phyloP scores from a whole-genome alignment of 2,329 filamentous ascomycete genomes.

The Didymella sp. region DNA sequence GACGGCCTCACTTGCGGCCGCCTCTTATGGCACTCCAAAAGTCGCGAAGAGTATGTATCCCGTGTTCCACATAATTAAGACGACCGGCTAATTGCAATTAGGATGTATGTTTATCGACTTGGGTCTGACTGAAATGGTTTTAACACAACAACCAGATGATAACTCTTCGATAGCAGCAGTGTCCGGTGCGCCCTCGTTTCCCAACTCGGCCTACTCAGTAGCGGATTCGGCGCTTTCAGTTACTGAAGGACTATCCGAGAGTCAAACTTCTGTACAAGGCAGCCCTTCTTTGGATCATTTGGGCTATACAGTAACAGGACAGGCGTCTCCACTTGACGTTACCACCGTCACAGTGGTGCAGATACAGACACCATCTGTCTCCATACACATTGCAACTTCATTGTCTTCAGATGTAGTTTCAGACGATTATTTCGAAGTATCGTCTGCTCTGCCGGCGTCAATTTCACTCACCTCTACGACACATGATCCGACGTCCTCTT shows the following conservation, averaged over 20 bases:
- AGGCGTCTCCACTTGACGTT: not conserved
- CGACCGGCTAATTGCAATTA: conserved; percentile 11
- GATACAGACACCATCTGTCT: not conserved
- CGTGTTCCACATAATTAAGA: not conserved
- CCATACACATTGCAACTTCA: not conserved
- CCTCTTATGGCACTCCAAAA: conserved; percentile 18
- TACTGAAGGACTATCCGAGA: too few relatives aligned
- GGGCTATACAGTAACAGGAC: not conserved
- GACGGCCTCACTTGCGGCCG: conserved; percentile 23
- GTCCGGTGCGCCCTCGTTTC: conserved; percentile 1
- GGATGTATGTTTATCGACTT: conserved; percentile 26
- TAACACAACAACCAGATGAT: conserved; percentile 16
- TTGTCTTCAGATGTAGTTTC: not conserved
- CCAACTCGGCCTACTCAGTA: not conserved
- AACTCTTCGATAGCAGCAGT: conserved; percentile 13
- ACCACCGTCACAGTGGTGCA: conserved; percentile 2
- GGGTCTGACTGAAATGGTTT: not conserved
- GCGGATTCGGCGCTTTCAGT: conserved; percentile 3
- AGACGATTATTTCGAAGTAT: not conserved
- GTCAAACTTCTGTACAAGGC: not conserved
- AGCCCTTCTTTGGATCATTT: not conserved
- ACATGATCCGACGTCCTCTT: not conserved
- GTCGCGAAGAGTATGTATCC: conserved; percentile 27
- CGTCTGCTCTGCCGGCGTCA: not conserved
- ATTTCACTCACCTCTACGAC: not conserved